Base-by-base conservation (phyloP, 2,329 filamentous ascomycete genomes). In the Magnaporthales sp. region DNA sequence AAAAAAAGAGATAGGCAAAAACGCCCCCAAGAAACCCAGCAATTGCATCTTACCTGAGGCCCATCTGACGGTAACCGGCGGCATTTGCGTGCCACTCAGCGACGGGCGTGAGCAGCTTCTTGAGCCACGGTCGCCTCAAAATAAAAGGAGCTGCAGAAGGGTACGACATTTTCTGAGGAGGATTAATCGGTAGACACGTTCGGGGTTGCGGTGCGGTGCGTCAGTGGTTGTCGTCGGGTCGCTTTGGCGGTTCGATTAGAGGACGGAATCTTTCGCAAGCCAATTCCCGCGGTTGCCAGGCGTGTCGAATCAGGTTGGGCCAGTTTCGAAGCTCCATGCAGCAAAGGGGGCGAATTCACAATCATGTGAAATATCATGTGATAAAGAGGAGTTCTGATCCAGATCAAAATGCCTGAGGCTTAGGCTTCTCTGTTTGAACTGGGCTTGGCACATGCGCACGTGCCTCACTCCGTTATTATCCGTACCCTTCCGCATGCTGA, bases 61-160 rank as follows among this genome's bases (percentile, higher is more conserved):
- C 32, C 51, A 68, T 68, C 67, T 68, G 70, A 65, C 71, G 71
- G 68, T 72, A 70, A 60, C 63, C 94, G 74, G 93, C 86, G 74
- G 92, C 90, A 77, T 94, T 90, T 81, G 82, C 81, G 83, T 98
- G 98, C 92, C 92, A 97, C 76, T 88, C 86, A 80, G 93, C 87
- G 71, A 97, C 77, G 72, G 95, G 95, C 83, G 83, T 87, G 79
- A 98, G 81, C 81, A 90, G 84, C 74, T 84, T 89, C 80, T 84
- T 82, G 76, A 98, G 87, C 91, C 91, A 97, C 73, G 94, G 93
- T 75, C 93, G 89, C 84, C 90, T 90, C 77, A 88, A 77, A 77
- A 97, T 86, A 77, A 88, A 93, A 73, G 87, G 90, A 75, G 90
- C 86, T 80, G 92, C 85, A 75, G 84, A 89, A 70, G 87, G 87